Base-by-base conservation (phyloP, 2,329 filamentous ascomycete species). In the Diaporthe sp. region DNA sequence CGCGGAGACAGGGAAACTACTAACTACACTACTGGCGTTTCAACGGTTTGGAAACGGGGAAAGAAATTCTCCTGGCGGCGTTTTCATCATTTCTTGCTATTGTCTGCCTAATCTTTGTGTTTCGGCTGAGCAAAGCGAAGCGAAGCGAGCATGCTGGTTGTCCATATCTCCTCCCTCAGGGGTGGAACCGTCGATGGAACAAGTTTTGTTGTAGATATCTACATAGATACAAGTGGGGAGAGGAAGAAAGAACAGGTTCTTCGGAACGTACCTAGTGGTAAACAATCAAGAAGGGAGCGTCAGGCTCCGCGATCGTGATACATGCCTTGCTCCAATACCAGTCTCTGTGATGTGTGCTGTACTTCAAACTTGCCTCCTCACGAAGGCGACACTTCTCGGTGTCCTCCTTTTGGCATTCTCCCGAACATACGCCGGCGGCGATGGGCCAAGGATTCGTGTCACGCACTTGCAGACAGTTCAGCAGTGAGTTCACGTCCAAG, bases 121-220 rank as follows among this genome's bases (percentile, higher is more conserved):
- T 47, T 47, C 40, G 28, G 28, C 38, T 61, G 22, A 42, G 40
- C 64, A 17, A 54, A 54, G 64, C 64, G n/a, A 54, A 54, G 64
- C 64, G n/a, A 68, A 54, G 61, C 61, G 61, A 67, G 64, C 64
- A 52, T 67, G 30, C 12, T 54, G 47, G n/a, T 54, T 68, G 45
- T 67, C 45, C 22, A 67, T 68, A 54, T 52, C 25, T n/a, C n/a
- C n/a, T 12, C 40, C n/a, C 17, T n/a, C 9, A 40, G 15, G 47
- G 33, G 28, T 68, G 47, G n/a, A 9, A 22, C 54, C 22, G 33
- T 30, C 47, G 47, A 9, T 22, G 64, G 45, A 40, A 33, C 22
- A 67, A 38, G 33, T 5, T 42, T 5, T 42, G 19, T 4, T 68
- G 64, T 38, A 38, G 33, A 68, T 40, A 68, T 54, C 47, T 68